Evolutionary conservation across 805 yeast genomes (phyloP), one percentile per base, ranked within the genome.

Genomic region (Metschnikowia sp.): DNA sequence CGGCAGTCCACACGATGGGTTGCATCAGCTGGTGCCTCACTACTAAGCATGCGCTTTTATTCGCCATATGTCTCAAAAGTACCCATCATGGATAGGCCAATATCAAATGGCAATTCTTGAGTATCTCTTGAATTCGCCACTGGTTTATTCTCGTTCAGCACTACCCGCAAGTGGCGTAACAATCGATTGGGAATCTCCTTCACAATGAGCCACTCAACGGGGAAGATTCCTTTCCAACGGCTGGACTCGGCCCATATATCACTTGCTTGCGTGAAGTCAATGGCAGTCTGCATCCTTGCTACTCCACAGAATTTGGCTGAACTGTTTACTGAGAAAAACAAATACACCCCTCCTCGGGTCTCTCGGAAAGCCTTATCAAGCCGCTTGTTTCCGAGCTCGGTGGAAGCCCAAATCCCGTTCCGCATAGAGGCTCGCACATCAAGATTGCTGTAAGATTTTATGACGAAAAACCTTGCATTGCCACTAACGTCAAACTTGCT

Each of bases 61-160:
- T 40, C 48, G 29, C n/a, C 36, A 36, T 40, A 43, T 11, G 46
- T 42, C 8, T 46, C 43, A 54, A 79, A 78, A 4, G 78, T 65
- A 26, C 72, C 68, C 36, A 82, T 47, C 74, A 81, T 73, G 15
- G 74, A 64, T 9, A 64, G 48, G 1, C 82, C 85, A 29, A 76
- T 63, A 3, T 68, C 71, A 42, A 64, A 66, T 1, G 85, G 82
- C 18, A 81, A 54, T 47, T 78, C 83, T 59, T 81, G 85, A 0
- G 85, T 78, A 55, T 82, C 86, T 54, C 86, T 73, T 15, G 85
- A 80, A 52, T 76, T 73, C 1, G 84, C 77, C 1, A 82, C 80
- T 1, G 83, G 77, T 56, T 72, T 70, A 48, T 65, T 65, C 28
- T 75, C 81, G 54, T 79, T 78, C 28, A 66, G 55, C 3, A 75